A percentile compares a stretch with the other conserved stretches of the same genome.
These are phyloP conservation scores for Boeremia exigua DNA, from an alignment of 2,329 filamentous ascomycete genomes.

Conservation along the genomic window DNA sequence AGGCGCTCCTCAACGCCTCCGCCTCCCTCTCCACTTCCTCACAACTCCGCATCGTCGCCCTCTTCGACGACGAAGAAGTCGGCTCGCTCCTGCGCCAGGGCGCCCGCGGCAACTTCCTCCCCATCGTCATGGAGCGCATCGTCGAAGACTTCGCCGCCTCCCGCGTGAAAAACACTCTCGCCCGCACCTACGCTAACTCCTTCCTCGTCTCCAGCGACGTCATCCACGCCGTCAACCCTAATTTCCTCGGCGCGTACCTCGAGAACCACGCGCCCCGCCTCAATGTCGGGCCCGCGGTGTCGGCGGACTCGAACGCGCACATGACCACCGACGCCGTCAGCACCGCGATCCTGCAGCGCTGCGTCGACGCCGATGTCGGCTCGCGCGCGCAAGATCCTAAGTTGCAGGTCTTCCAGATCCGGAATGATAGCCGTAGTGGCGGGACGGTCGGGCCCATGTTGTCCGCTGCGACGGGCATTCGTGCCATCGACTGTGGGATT, in stretches of 20 bases:
- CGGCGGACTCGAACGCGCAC: constrained; percentile 86
- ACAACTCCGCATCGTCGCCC: constrained; percentile 87
- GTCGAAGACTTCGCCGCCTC: constrained; percentile 68
- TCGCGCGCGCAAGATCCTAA: constrained; percentile 54
- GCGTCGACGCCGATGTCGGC: constrained; percentile 69
- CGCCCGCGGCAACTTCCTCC: constrained; percentile 86
- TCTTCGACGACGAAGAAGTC: constrained; percentile 98
- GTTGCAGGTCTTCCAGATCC: constrained; percentile 90
- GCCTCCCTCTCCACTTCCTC: constrained; percentile 61
- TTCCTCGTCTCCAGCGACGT: constrained; percentile 95
- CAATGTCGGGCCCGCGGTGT: constrained; percentile 84
- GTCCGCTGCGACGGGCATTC: constrained; percentile 78
- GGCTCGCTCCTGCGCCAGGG: constrained; percentile 90
- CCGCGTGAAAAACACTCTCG: constrained; percentile 63
- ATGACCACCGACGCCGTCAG: constrained; percentile 95
- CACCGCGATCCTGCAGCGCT: constrained; percentile 76
- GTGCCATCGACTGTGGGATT: constrained; percentile 86
- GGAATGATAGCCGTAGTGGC: constrained; percentile 87
- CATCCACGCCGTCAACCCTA: constrained; percentile 91
- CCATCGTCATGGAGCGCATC: constrained; percentile 78
- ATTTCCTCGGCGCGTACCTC: constrained; percentile 85
- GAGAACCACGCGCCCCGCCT: constrained; percentile 84
- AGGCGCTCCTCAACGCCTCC: constrained; percentile 74
- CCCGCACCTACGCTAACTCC: constrained; percentile 86
- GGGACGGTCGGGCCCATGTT: constrained; percentile 96